Evolutionary conservation across 78 protist species (phyloP).

Genomic region (Creolimax fragrantissima): DNA sequence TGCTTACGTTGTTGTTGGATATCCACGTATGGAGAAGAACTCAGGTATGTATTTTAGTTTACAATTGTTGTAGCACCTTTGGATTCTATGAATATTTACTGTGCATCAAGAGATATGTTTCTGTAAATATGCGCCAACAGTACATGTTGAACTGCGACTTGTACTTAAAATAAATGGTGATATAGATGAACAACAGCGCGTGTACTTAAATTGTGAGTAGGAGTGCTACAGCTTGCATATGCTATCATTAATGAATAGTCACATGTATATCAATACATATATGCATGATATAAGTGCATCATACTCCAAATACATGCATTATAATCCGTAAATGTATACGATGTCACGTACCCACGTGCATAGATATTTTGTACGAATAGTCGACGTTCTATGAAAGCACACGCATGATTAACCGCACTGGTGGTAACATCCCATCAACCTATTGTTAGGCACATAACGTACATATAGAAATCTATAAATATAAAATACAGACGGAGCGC

Average conservation of each 20-base stretch:
- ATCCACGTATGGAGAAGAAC: background rate
- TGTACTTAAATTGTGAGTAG: background rate
- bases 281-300: background rate
- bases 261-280: background rate
- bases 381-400: too few relatives aligned
- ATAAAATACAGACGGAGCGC: background rate
- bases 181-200: background rate
- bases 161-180: too few relatives aligned
- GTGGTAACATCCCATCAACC: too few relatives aligned
- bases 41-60: background rate
- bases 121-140: too few relatives aligned
- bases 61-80: background rate
- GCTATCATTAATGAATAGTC: background rate
- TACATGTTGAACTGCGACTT: too few relatives aligned
- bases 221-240: background rate
- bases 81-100: background rate
- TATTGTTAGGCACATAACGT: background rate
- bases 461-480: background rate
- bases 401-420: too few relatives aligned
- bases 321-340: too few relatives aligned
- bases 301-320: too few relatives aligned
- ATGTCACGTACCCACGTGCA: too few relatives aligned
- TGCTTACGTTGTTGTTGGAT: background rate
- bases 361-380: too few relatives aligned
- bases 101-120: background rate